A percentile compares a stretch with the other conserved stretches of the same genome.
These are phyloP conservation scores for Didymella pinodella DNA, from an alignment of 2,329 filamentous ascomycete species.

Conservation along the genomic window DNA sequence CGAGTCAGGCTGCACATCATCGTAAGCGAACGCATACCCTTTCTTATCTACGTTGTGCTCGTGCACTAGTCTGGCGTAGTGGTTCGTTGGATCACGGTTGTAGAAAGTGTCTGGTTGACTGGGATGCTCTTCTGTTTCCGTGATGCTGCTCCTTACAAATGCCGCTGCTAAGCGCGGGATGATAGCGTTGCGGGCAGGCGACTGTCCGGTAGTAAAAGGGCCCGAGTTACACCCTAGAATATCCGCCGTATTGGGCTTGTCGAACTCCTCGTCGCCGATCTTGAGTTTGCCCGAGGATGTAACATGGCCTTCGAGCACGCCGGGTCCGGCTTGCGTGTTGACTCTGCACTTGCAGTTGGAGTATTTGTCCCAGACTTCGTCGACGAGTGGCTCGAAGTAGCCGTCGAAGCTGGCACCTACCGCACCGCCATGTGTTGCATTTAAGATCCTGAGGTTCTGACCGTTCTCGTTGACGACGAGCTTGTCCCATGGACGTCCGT, in stretches of 20 bases:
- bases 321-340: slow-evolving; percentile 14
- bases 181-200: slow-evolving; percentile 15
- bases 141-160: slow-evolving; percentile 11
- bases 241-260: slow-evolving; percentile 14
- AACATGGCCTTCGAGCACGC: slow-evolving; percentile 10
- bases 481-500: slow-evolving; percentile 18
- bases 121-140: slow-evolving; percentile 5
- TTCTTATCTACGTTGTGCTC: slow-evolving; percentile 16
- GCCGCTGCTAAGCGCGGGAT: slow-evolving; percentile 17
- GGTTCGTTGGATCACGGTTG: slow-evolving; percentile 13
- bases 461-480: slow-evolving; percentile 8
- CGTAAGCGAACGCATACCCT: slow-evolving; percentile 19
- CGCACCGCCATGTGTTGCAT: slow-evolving; percentile 18
- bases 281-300: slow-evolving; percentile 7
- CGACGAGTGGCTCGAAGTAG: slow-evolving; percentile 21
- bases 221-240: slow-evolving; percentile 18
- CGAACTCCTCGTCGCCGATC: slow-evolving; percentile 16
- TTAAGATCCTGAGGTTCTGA: slow-evolving; percentile 10
- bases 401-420: slow-evolving; percentile 15
- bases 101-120: slow-evolving; percentile 13
- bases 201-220: slow-evolving; percentile 12
- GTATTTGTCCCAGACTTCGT: slow-evolving; percentile 17
- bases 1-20: slow-evolving; percentile 12
- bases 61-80: slow-evolving; percentile 17
- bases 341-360: slow-evolving; percentile 8